These are phyloP conservation scores for Effrenium voratum DNA, from an alignment of 73 alveolate species.

Conservation along the genomic window DNA sequence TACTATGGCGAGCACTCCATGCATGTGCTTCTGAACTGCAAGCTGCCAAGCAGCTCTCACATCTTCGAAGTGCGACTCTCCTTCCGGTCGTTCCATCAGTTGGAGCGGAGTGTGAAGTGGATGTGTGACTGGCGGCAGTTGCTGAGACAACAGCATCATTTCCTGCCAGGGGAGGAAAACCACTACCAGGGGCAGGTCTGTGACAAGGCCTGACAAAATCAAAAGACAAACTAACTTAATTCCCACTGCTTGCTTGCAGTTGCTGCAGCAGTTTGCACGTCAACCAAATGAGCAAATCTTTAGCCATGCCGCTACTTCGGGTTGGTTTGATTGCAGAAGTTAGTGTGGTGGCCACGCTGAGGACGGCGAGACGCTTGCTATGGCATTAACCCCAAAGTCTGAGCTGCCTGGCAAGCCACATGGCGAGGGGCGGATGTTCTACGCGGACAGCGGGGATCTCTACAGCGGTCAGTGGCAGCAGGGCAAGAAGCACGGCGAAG, in stretches of 20 bases:
- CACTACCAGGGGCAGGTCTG: conserved; percentile 58
- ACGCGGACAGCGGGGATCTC: conserved; percentile 61
- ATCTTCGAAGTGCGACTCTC: conserved; percentile 59
- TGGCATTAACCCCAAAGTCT: conserved; percentile 38
- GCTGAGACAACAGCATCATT: conserved; percentile 61
- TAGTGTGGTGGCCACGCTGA: too few species aligned
- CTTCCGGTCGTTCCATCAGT: conserved; percentile 43
- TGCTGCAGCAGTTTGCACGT: too few species aligned
- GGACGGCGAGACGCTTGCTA: conserved; percentile 32
- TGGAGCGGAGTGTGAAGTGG: conserved; percentile 62
- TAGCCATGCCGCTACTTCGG: too few species aligned
- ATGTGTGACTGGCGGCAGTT: conserved; percentile 56
- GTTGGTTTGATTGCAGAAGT: too few species aligned
- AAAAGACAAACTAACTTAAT: too few species aligned
- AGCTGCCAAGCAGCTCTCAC: conserved; percentile 51
- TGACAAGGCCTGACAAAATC: conserved; percentile 51
- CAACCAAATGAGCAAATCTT: too few species aligned
- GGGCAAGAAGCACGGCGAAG: conserved; percentile 67
- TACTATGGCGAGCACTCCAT: conserved; percentile 66
- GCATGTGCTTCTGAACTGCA: conserved; percentile 69
- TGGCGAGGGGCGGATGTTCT: conserved; percentile 64
- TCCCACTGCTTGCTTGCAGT: too few species aligned
- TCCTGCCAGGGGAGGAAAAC: conserved; percentile 68
- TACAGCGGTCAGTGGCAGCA: conserved; percentile 61
- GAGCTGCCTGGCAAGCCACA: conserved; percentile 75